Conservation (phyloP, 2,329 filamentous ascomycete species). For the Apiospora rasikravindrae region DNA sequence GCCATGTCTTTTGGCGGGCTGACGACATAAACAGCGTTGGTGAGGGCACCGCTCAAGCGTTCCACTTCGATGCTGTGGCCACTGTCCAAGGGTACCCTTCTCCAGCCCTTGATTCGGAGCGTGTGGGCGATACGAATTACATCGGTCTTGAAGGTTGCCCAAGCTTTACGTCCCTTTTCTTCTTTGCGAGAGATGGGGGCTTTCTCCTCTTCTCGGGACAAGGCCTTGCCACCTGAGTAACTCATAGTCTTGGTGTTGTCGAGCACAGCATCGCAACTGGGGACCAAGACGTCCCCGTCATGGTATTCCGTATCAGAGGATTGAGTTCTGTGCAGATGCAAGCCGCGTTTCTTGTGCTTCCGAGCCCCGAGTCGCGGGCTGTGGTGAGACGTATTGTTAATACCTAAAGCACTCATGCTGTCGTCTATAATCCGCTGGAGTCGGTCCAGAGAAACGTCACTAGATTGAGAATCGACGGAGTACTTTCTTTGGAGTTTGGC, state of each 20-base stretch:
- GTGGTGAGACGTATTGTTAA: slow-evolving; percentile 51
- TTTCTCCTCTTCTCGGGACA: slow-evolving; percentile 45
- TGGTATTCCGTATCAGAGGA: slow-evolving; percentile 87
- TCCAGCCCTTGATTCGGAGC: slow-evolving; percentile 88
- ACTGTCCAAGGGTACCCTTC: slow-evolving; percentile 74
- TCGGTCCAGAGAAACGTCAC: slow-evolving; percentile 76
- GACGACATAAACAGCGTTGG: slow-evolving; percentile 96
- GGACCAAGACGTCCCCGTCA: slow-evolving; percentile 83
- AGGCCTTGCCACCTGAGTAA: slow-evolving; percentile 64
- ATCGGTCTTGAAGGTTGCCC: slow-evolving; percentile 89
- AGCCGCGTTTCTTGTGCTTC: slow-evolving; percentile 43
- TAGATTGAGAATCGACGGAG: slow-evolving; percentile 70
- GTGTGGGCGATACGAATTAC: slow-evolving; percentile 91
- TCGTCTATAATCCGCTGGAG: slow-evolving; percentile 81
- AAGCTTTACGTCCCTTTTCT: slow-evolving; percentile 75
- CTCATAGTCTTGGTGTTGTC: slow-evolving; percentile 90
- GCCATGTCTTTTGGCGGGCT: slow-evolving; percentile 73
- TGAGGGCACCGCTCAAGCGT: slow-evolving; percentile 87
- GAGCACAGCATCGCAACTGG: slow-evolving; percentile 80
- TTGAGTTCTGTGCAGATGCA: slow-evolving; percentile 52
- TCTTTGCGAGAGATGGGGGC: slow-evolving; percentile 51
- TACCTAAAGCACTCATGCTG: slow-evolving; percentile 60
- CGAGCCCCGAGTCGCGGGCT: slow-evolving; percentile 49
- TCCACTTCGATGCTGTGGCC: slow-evolving; percentile 73
- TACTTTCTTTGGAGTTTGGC: slow-evolving; percentile 45